Evolutionary conservation across 108 stramenopile species (phyloP).

Genomic region (Poteriospumella lacustris): DNA sequence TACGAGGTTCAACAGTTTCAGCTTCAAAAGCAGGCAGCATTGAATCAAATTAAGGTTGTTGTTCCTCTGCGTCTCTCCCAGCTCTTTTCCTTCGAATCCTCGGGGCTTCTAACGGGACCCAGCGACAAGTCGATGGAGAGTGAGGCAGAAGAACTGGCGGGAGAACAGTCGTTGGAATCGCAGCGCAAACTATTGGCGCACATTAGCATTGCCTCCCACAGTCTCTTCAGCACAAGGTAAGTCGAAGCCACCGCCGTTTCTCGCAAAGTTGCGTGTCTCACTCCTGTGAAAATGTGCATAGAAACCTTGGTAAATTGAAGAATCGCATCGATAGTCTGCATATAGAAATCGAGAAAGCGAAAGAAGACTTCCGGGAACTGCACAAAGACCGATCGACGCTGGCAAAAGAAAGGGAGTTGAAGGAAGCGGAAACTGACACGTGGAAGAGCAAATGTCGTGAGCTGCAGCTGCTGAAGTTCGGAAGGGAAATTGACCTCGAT

Average conservation of each 20-base stretch:
- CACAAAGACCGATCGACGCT: slow-evolving; percentile 39
- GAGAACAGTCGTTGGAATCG: slow-evolving; percentile 20
- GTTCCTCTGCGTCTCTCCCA: slow-evolving; percentile 32
- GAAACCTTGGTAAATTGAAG: background rate
- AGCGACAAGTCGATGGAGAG: slow-evolving; percentile 11
- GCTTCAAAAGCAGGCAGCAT: slow-evolving; percentile 55
- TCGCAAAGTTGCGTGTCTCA: slow-evolving; percentile 15
- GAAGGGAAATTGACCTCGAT: slow-evolving; percentile 57
- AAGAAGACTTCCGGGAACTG: slow-evolving; percentile 34
- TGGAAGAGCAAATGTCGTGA: slow-evolving; percentile 42
- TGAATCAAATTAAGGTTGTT: slow-evolving; percentile 36
- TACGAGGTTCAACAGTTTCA: slow-evolving; percentile 58
- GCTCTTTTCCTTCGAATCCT: background rate
- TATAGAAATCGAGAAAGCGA: slow-evolving; percentile 20
- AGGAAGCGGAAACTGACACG: slow-evolving; percentile 26
- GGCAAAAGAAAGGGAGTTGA: slow-evolving; percentile 40
- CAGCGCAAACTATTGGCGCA: slow-evolving; percentile 34
- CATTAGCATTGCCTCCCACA: slow-evolving; percentile 37
- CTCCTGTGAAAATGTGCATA: background rate
- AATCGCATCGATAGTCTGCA: background rate
- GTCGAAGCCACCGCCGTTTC: background rate
- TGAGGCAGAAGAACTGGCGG: background rate
- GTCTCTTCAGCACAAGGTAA: slow-evolving; percentile 34
- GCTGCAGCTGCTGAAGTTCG: slow-evolving; percentile 62
- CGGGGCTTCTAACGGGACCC: background rate